A percentile compares a stretch with the other conserved stretches of the same genome.
Evolutionary conservation across 345 rosid genomes (phyloP).

Genomic region (Citrus australasica): DNA sequence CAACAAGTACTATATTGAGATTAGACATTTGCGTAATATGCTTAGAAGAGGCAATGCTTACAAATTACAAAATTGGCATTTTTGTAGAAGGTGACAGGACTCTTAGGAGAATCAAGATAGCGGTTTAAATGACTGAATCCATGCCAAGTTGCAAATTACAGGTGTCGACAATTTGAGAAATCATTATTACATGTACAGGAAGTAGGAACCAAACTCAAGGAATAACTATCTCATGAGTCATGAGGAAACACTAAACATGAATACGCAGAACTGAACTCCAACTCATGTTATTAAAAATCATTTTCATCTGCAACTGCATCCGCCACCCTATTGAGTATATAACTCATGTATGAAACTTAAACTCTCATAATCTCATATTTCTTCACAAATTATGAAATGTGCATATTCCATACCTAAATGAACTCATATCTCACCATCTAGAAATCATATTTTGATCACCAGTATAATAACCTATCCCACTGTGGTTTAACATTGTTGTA

Average conservation of each 20-base stretch:
- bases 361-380: no score
- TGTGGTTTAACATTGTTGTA: neutral
- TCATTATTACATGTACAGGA: neutral
- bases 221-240: neutral
- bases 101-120: neutral
- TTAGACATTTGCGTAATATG: neutral
- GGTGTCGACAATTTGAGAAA: neutral
- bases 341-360: no score
- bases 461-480: neutral
- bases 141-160: neutral
- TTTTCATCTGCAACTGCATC: no score
- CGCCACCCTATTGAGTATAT: no score
- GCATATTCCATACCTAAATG: no score
- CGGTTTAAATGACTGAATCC: neutral
- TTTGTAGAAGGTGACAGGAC: conserved; percentile 2
- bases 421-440: no score
- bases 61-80: neutral
- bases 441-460: no score
- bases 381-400: no score
- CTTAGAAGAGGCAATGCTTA: neutral
- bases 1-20: neutral
- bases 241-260: neutral
- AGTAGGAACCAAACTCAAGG: neutral
- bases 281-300: no score
- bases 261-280: neutral